Base-by-base conservation (phyloP, 495 filamentous ascomycete species). In the Hypoxylon crocopeplum region DNA sequence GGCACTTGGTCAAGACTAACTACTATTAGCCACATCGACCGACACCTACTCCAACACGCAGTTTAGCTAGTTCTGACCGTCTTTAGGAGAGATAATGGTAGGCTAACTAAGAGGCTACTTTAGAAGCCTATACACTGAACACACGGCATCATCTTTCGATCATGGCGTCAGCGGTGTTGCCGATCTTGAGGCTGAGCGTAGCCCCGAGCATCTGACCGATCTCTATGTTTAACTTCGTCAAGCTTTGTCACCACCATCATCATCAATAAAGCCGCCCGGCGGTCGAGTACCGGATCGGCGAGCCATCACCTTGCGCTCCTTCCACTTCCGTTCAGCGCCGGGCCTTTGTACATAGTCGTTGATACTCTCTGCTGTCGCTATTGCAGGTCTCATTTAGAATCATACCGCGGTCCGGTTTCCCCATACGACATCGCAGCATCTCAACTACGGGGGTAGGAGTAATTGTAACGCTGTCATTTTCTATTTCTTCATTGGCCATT, bases 111-210 rank as follows among this genome's bases (percentile, higher is more conserved):
- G n/a, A n/a, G n/a, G n/a, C n/a, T n/a, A n/a, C n/a, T n/a, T n/a
- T n/a, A n/a, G n/a, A n/a, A n/a, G n/a, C n/a, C n/a, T n/a, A n/a
- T n/a, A n/a, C n/a, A n/a, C n/a, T 11, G 13, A 36, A 34, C 32
- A 30, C 32, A 16, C 11, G 17, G n/a, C 34, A 29, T 39, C 22
- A 3, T 16, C 29, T 20, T 42, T 11, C 16, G 4, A n/a, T 19
- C 24, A 40, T 52, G 48, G 56, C 56, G 41, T 42, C 56, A 59
- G 48, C 41, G 29, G 32, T 16, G 27, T 25, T 48, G 33, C 40
- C 46, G 59, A 56, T 62, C 34, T 56, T 56, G 59, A 56, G 59
- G 59, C 59, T 62, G 51, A 62, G 46, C 25, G 30, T 41, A 27
- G 8, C 46, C 34, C 59, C 46, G 52, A 56, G 50, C 17, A 62